Conservation (phyloP, 768 basidiomycete species). For the Suillus subluteus region DNA sequence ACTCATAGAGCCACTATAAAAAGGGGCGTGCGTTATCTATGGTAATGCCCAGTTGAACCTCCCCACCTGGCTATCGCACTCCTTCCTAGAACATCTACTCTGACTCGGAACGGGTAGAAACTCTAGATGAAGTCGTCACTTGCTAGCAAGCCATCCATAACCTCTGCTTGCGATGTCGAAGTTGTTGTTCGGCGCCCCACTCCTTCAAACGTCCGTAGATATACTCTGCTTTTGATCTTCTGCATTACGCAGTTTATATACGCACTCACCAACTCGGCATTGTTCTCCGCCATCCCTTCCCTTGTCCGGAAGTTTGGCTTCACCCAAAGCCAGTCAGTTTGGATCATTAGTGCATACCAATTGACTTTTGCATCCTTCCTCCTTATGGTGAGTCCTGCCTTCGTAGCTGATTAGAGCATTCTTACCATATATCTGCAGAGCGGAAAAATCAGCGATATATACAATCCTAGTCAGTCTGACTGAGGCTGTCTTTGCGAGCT, state of each 20-base stretch:
- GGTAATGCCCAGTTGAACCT: not conserved
- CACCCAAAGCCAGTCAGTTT: conserved; percentile 14
- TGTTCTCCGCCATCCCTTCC: conserved; percentile 36
- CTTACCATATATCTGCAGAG: conserved; percentile 22
- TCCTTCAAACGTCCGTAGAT: not conserved
- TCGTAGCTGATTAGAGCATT: not conserved
- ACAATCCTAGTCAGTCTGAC: conserved; percentile 34
- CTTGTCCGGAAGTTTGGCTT: conserved; percentile 19
- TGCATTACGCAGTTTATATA: conserved; percentile 43
- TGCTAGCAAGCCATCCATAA: not conserved
- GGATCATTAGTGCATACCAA: conserved; percentile 41
- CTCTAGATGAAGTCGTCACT: not conserved
- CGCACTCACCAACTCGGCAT: conserved; percentile 37
- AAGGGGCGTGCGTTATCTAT: not conserved
- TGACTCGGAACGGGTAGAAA: not conserved
- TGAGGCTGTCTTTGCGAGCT: not conserved
- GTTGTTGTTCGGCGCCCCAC: not conserved
- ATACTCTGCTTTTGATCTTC: conserved; percentile 34
- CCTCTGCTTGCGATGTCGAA: not conserved
- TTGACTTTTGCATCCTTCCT: conserved; percentile 40
- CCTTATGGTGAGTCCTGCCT: conserved; percentile 31
- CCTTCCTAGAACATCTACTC: not conserved
- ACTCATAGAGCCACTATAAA: not conserved
- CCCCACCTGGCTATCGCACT: too few relatives aligned
- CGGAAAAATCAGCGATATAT: conserved; percentile 36